Evolutionary conservation across 2,329 filamentous ascomycete genomes (phyloP), one percentile per base, ranked within the genome.

Genomic region (Botrytis elliptica): DNA sequence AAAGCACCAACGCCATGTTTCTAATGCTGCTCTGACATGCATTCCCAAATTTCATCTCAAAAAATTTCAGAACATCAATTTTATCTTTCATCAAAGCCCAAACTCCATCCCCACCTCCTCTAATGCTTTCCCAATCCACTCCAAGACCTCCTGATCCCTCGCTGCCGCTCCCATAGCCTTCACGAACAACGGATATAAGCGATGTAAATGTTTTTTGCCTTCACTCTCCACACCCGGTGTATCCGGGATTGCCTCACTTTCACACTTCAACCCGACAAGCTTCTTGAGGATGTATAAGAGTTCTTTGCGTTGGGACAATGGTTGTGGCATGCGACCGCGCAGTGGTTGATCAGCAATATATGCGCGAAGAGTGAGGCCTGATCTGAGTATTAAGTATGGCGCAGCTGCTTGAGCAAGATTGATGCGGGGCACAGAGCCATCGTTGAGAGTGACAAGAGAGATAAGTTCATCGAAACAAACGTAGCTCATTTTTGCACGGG

Each of bases 281-380:
- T 88, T 85, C 67, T 85, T 83, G 29, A 98, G 84, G 38, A 95
- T 86, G 79, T 93, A 92, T 7, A 92, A 81, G 18, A 99, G 84
- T 80, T 97, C 96, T 75, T 88, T 91, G 62, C 93, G 88, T 79
- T 97, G 93, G 14, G 90, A 91, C 8, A 93, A 85, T 0, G 95
- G 95, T 81, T 96, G 93, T 7, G 96, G 96, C 90, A 97, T 96
- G 68, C 91, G 88, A 0, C 96, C 95, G 22, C 96, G 88, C 33
- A 99, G 85, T 0, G 95, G 95, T 80, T 98, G 95, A 81, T 99
- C 96, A 6, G 94, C 93, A 64, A 97, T 91, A 80, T 97, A 98
- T 0, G 91, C 87, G 73, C 93, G 91, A n/a, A 98, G 84, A 0
- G 93, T 91, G 25, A 97, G 85, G 0, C 93, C 94, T 20, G 92